phyloP scores from a whole-genome alignment of 1,139 yeast genomes.

The Candida tunisiensis region DNA sequence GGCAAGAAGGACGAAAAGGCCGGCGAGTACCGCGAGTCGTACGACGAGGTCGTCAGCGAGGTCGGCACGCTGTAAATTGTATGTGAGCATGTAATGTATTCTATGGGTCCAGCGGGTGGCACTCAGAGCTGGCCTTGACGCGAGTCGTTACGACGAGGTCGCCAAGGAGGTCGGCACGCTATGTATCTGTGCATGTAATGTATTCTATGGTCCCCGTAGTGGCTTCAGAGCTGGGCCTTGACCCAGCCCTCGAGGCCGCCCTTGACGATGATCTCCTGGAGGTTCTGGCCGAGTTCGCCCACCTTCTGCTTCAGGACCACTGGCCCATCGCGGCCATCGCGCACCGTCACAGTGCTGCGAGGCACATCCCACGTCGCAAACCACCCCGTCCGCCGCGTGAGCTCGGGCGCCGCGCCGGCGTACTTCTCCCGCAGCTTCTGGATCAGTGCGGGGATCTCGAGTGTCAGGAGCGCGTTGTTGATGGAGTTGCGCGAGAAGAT shows the following conservation, averaged over 20 bases:
- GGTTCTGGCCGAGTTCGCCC: constrained; percentile 86
- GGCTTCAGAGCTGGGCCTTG: constrained; percentile 24
- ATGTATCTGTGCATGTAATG: no score
- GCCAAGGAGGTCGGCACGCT: constrained; percentile 62
- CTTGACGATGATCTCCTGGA: constrained; percentile 90
- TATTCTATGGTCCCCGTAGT: no score
- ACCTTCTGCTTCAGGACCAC: constrained; percentile 69
- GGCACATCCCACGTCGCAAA: constrained; percentile 86
- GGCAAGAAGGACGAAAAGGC: constrained; percentile 62
- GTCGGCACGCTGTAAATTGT: constrained; percentile 28
- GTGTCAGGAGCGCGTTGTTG: constrained; percentile 83
- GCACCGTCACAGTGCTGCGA: constrained; percentile 60
- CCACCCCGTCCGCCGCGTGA: constrained; percentile 93
- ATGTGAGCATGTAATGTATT: no score
- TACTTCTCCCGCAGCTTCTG: constrained; percentile 58
- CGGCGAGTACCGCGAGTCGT: constrained; percentile 83
- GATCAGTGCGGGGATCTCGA: constrained; percentile 82
- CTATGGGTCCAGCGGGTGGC: no score
- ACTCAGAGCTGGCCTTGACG: constrained; percentile 23
- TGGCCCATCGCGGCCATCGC: constrained; percentile 42
- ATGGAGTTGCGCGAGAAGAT: constrained; percentile 91
- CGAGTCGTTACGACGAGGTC: constrained; percentile 77
- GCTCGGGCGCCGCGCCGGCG: constrained; percentile 32
- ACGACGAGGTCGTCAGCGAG: constrained; percentile 90
- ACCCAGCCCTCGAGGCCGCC: constrained; percentile 99